Base-by-base conservation (phyloP, 2,329 filamentous ascomycete species). In the Epichloe amarillans region DNA sequence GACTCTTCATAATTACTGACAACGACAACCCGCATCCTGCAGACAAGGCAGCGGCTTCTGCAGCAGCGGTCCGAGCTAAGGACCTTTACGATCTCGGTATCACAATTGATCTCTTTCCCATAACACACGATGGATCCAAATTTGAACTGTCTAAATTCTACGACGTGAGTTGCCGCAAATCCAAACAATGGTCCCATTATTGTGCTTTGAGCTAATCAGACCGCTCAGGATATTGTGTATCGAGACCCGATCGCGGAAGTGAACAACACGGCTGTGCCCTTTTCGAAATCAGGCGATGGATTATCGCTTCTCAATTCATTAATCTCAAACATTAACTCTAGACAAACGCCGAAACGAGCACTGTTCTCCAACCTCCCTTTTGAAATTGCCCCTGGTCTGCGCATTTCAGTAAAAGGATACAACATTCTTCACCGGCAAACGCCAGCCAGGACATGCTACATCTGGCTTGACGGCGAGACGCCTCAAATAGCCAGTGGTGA, bases 1-100 rank as follows among this genome's bases (percentile, higher is more conserved):
- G 93, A 36, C 70, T 98, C n/a, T 98, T 98, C 68, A 81, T 98
- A 55, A 88, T 98, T 51, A 97, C 93, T 0, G 89, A 97, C 65
- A 88, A 95, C 56, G 93, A 97, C 64, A 77, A 89, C 56, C 93
- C 93, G 4, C 87, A 94, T 63, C 70, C 72, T 0, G 73, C 77
- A 17, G 83, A 87, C 63, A 93, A 90, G 66, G 73, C 77, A 7
- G 73, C 84, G 33, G 82, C 84, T 49, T 84, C 85, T 14, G 81
- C 85, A 37, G 88, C 93, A 4, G 83, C 87, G 6, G 88, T 93
- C 5, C 80, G 90, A 49, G 93, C 93, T 30, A 95, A 95, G 64
- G 93, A 98, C 69, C 67, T 98, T 21, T 97, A 96, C 63, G 93
- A 98, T 62, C 73, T 97, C 30, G 89, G 90, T 4, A 89, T 96